Evolutionary conservation across 2,329 filamentous ascomycete genomes (phyloP).

Genomic region (Penicillium sp.): DNA sequence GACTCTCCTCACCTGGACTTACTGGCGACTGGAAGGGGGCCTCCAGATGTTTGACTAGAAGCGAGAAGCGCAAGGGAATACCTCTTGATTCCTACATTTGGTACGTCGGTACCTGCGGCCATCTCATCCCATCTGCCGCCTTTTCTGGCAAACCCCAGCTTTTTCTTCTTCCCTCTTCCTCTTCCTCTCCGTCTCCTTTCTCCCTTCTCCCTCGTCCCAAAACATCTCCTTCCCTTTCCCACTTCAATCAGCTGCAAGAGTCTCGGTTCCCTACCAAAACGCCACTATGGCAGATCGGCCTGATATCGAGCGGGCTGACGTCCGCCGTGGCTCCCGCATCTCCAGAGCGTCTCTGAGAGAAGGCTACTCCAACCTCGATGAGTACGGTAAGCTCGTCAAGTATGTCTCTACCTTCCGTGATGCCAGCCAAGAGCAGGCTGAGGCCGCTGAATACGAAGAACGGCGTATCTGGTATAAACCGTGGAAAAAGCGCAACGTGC

Average conservation of each 20-base stretch:
- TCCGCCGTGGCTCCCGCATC: slow-evolving; percentile 39
- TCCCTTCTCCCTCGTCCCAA: no score
- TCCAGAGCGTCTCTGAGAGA: slow-evolving; percentile 42
- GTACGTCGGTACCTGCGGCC: neutral
- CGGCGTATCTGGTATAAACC: slow-evolving; percentile 65
- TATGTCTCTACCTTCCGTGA: slow-evolving; percentile 70
- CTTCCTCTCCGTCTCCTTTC: neutral
- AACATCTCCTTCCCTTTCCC: neutral
- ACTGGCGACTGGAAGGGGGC: neutral
- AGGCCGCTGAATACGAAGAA: slow-evolving; percentile 48
- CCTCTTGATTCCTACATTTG: neutral
- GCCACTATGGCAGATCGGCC: slow-evolving; percentile 31
- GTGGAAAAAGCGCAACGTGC: slow-evolving; percentile 51
- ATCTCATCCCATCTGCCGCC: neutral
- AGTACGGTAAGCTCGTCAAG: slow-evolving; percentile 68
- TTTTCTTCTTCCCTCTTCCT: neutral
- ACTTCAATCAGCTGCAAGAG: neutral
- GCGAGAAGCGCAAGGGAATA: neutral
- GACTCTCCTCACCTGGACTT: neutral
- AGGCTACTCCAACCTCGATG: slow-evolving; percentile 52
- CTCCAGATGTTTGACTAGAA: neutral
- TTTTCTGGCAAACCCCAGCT: neutral
- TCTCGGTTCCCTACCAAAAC: neutral
- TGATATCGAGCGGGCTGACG: slow-evolving; percentile 20
- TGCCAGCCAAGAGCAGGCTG: slow-evolving; percentile 47